Conservation (phyloP, 2,329 filamentous ascomycete genomes). For the Fusarium chaquense region DNA sequence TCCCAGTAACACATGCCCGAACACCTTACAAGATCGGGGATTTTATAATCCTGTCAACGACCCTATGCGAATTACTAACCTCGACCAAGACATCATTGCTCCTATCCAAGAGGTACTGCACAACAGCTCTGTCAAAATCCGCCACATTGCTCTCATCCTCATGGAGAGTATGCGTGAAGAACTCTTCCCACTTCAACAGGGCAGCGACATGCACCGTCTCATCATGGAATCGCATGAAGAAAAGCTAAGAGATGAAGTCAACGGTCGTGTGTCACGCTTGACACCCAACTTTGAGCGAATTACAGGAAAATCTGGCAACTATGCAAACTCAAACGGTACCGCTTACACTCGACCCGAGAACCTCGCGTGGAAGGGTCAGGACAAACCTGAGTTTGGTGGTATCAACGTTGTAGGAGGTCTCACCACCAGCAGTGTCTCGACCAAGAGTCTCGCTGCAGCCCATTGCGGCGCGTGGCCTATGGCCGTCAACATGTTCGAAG, state of each 20-base stretch:
- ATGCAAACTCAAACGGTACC: conserved; percentile 39
- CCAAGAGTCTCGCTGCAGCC: conserved; percentile 58
- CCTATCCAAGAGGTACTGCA: conserved; percentile 44
- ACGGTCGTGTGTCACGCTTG: conserved; percentile 45
- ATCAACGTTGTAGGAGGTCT: conserved; percentile 56
- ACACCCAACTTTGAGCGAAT: conserved; percentile 45
- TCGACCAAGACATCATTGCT: conserved; percentile 49
- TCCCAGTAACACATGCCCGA: conserved; percentile 24
- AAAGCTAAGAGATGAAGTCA: conserved; percentile 48
- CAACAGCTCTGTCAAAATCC: conserved; percentile 52
- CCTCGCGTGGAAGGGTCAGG: conserved; percentile 41
- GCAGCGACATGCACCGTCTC: conserved; percentile 53
- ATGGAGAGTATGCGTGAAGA: conserved; percentile 60
- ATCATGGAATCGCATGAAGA: conserved; percentile 50
- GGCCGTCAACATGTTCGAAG: conserved; percentile 57
- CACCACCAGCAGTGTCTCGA: conserved; percentile 57
- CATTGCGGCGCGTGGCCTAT: conserved; percentile 58
- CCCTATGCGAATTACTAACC: conserved; percentile 57
- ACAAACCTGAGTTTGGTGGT: conserved; percentile 51
- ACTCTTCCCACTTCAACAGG: conserved; percentile 58
- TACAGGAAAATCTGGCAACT: conserved; percentile 41
- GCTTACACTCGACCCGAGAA: conserved; percentile 42
- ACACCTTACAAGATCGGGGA: conserved; percentile 27
- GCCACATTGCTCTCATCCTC: conserved; percentile 58
- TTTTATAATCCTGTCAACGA: conserved; percentile 55